Base-by-base conservation (phyloP, 73 alveolate genomes). In the Paramecium sexaurelia region DNA sequence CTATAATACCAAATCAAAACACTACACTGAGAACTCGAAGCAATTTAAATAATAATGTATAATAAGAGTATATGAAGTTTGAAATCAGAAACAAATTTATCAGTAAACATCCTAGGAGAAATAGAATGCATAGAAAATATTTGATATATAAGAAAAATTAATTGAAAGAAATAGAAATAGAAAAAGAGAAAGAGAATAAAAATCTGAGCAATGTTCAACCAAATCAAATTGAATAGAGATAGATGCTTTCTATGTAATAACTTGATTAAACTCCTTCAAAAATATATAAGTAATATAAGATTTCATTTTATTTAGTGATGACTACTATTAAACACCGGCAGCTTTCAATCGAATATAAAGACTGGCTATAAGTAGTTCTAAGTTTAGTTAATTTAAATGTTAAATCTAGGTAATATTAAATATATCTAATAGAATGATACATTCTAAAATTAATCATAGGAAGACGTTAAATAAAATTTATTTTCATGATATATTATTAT, bases 61-160 rank as follows among this genome's bases (percentile, higher is more conserved):
- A 20, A 1, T 15, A 33, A 71, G 4, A 7, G 9, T 35, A 71
- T 33, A 33, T 20, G 37, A 33, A 71, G 55, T 27, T 13, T 32
- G 86, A 71, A 37, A 71, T 37, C 17, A 71, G 56, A 37, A 71
- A 33, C 43, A 71, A 71, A 36, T 33, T 13, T 7, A 71, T 71
- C n/a, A 71, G 56, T 5, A 78, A 45, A 6, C 90, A 78, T 78
- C 90, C 90, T 0, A 78, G 90, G 22, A 78, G 90, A 45, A 78
- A 78, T 78, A 37, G 90, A 43, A 78, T 78, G 90, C 90, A 78
- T 41, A 37, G 68, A 78, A 78, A 78, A 78, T 78, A 78, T 45
- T 78, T 78, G 55, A 45, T 78, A 29, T 78, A 78, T 40, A 78
- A 78, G n/a, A 78, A 78, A 26, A 41, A 78, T 41, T 10, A 78